Base-by-base conservation (phyloP, 2,329 filamentous ascomycete species). In the Stachybotrys elegans region DNA sequence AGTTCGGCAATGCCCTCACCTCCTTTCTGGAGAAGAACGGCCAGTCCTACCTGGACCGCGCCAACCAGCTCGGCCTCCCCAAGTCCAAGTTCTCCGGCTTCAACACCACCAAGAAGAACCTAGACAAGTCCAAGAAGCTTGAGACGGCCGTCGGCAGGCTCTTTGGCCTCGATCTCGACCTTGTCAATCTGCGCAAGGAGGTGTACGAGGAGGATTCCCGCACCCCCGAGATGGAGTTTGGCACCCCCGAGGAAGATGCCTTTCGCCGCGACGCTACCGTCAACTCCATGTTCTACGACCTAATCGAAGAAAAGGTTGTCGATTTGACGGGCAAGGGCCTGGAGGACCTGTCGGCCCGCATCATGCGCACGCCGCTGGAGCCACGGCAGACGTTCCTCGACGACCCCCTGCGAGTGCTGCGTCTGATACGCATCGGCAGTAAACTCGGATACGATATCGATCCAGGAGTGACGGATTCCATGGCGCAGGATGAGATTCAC, bases 241-340 rank as follows among this genome's bases (percentile, higher is more conserved):
- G 92, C 5, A 95, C 89, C 0, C 84, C 92, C 1, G 78, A 87
- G 60, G 90, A 98, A 63, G 92, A 98, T 65, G 92, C 92, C 3
- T 62, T 90, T 52, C 83, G 92, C 19, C 82, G 92, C 39, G 92
- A 98, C 70, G 91, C 92, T 19, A 96, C 90, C 1, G 83, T 97
- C 48, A 98, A 98, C 61, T 89, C 93, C 20, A 79, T 98, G 50
- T 97, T 97, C 68, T 97, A 93, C 72, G 97, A 97, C 56, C 70
- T 98, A 31, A 83, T 91, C 57, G 89, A 84, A 1, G 77, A 80
- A 25, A 57, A 76, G 46, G 78, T 97, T 27, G 92, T 97, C 63
- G 93, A 98, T 61, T 86, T 94, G 48, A 94, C 89, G 0, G 77
- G 78, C 7, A n/a, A n/a, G n/a, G 92, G 93, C 0, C 69, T 94